Evolutionary conservation across 352 stramenopile genomes (phyloP).

Genomic region (Vaucheria bursata): DNA sequence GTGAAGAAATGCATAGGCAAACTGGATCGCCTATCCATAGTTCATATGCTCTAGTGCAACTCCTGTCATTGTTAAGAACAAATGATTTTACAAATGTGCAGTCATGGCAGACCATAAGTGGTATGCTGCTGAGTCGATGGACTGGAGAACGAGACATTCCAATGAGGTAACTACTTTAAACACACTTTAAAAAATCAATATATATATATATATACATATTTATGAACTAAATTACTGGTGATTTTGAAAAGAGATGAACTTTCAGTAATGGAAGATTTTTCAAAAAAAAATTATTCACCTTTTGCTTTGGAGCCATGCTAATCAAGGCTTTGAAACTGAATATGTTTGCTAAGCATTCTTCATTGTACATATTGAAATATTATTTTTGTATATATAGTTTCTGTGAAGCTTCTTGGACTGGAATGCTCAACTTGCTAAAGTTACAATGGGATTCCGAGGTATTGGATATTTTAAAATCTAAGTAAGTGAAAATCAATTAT

Average conservation of each 20-base stretch:
- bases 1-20: constrained; percentile 12
- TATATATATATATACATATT: too few species aligned
- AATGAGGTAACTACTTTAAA: constrained; percentile 52
- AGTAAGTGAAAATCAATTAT: not conserved
- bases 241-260: too few species aligned
- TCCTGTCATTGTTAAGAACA: constrained; percentile 50
- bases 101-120: constrained; percentile 71
- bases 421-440: constrained; percentile 66
- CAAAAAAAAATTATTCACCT: too few species aligned
- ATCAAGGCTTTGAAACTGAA: too few species aligned
- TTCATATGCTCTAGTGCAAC: constrained; percentile 67
- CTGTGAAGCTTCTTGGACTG: constrained; percentile 78
- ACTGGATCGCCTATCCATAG: constrained; percentile 66
- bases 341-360: too few species aligned
- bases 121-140: constrained; percentile 69
- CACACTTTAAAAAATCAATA: too few species aligned
- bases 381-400: constrained; percentile 55
- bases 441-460: constrained; percentile 62
- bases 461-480: constrained; percentile 56
- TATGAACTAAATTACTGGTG: too few species aligned
- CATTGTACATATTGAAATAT: too few species aligned
- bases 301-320: too few species aligned
- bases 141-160: constrained; percentile 53
- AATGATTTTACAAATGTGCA: constrained; percentile 34
- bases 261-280: too few species aligned